phyloP scores from a whole-genome alignment of 805 yeast species.

The Torulaspora microellipsoides region DNA sequence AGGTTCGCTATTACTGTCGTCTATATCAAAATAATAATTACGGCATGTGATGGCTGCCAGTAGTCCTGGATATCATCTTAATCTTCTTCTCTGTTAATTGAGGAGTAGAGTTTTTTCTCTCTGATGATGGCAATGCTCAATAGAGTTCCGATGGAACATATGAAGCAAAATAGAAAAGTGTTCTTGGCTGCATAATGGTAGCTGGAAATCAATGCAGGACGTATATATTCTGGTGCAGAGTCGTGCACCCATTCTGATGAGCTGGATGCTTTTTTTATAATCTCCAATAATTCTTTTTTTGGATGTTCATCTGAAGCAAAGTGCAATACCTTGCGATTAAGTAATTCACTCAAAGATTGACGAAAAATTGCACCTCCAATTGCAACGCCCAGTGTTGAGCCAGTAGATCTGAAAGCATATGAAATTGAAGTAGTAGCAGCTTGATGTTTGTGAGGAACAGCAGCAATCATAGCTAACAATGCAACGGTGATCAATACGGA shows the following conservation, averaged over 20 bases:
- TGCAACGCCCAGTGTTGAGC: constrained; percentile 79
- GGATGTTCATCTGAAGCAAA: constrained; percentile 37
- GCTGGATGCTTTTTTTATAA: constrained; percentile 51
- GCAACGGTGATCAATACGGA: constrained; percentile 62
- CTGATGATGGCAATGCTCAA: constrained; percentile 44
- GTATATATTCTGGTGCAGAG: constrained; percentile 51
- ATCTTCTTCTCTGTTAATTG: constrained; percentile 40
- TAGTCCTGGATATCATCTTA: neutral
- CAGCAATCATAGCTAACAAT: constrained; percentile 61
- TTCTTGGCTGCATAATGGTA: constrained; percentile 51
- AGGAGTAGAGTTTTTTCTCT: constrained; percentile 55
- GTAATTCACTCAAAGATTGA: constrained; percentile 34
- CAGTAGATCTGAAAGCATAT: constrained; percentile 81
- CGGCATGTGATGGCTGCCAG: no score
- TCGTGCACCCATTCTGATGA: constrained; percentile 50
- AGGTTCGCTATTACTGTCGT: no score
- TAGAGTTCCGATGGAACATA: constrained; percentile 37
- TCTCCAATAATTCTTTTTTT: constrained; percentile 35
- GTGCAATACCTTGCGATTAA: constrained; percentile 32
- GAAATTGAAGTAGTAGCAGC: constrained; percentile 88
- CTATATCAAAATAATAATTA: no score
- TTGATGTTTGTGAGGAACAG: constrained; percentile 63
- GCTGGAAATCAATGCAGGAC: constrained; percentile 43
- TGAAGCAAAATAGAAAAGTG: constrained; percentile 46
- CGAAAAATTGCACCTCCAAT: constrained; percentile 62